Percentiles rank a stretch among this genome's conserved stretches.
These are phyloP conservation scores for Cladobotryum mycophilum DNA, from an alignment of 2,329 filamentous ascomycete species.

Conservation along the genomic window DNA sequence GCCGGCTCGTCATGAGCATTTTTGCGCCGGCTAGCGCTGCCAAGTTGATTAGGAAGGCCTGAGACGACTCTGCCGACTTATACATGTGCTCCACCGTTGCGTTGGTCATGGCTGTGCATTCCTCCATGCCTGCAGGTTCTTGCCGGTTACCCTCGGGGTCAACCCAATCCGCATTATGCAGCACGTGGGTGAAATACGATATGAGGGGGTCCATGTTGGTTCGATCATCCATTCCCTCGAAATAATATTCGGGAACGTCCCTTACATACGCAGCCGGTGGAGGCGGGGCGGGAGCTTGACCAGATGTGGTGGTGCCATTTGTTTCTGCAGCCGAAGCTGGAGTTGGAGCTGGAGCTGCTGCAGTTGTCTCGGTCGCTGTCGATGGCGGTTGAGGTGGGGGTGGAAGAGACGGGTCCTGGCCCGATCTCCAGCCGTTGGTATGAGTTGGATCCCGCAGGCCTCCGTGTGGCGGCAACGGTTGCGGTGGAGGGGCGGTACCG, in stretches of 20 bases:
- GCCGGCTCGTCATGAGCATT: conserved; percentile 40
- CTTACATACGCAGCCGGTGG: neutral
- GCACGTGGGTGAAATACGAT: conserved; percentile 45
- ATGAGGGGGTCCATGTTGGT: conserved; percentile 55
- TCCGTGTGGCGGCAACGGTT: conserved; percentile 26
- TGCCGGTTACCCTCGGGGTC: conserved; percentile 40
- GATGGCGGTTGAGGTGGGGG: too few relatives aligned
- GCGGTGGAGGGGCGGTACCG: conserved; percentile 18
- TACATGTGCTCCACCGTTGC: conserved; percentile 48
- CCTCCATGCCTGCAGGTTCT: conserved; percentile 41
- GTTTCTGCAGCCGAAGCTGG: neutral
- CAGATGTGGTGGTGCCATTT: neutral
- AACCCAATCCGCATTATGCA: conserved; percentile 46
- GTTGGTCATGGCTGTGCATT: conserved; percentile 48
- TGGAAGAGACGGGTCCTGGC: too few relatives aligned
- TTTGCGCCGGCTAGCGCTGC: conserved; percentile 50
- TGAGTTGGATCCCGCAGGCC: too few relatives aligned
- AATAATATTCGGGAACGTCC: conserved; percentile 25
- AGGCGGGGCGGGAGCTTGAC: neutral
- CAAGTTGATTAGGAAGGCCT: conserved; percentile 54
- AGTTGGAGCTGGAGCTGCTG: too few relatives aligned
- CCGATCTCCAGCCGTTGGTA: too few relatives aligned
- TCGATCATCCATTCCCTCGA: conserved; percentile 36
- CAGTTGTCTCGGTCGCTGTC: too few relatives aligned
- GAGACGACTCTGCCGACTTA: conserved; percentile 42